These are phyloP conservation scores for Exophiala calicioides DNA, from an alignment of 2,329 filamentous ascomycete species.

Conservation along the genomic window DNA sequence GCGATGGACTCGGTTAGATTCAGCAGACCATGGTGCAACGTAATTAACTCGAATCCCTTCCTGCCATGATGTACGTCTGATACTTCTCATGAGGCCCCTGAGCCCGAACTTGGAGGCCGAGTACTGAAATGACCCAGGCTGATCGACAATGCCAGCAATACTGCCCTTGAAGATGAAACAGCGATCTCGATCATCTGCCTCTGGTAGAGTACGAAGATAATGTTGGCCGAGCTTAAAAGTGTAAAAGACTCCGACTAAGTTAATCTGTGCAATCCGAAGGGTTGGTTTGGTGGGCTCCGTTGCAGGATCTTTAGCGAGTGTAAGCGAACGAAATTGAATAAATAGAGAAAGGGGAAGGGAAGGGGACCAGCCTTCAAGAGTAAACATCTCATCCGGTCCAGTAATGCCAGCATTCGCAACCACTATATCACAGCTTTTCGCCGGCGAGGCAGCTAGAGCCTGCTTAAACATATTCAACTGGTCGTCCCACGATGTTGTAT, in stretches of 20 bases:
- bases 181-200: constrained; percentile 26
- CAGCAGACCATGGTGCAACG: too few relatives aligned
- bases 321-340: too few relatives aligned
- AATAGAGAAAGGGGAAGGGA: too few relatives aligned
- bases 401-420: constrained; percentile 43
- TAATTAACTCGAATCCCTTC: too few relatives aligned
- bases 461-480: constrained; percentile 45
- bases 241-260: constrained; percentile 46
- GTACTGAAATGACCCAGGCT: too few relatives aligned
- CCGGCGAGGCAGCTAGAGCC: constrained; percentile 40
- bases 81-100: too few relatives aligned
- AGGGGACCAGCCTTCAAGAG: too few relatives aligned
- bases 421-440: constrained; percentile 41
- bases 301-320: constrained; percentile 36
- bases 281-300: constrained; percentile 41
- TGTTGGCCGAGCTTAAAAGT: constrained; percentile 51
- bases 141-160: constrained; percentile 37
- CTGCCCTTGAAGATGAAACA: constrained; percentile 37
- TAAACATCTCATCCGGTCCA: constrained; percentile 42
- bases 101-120: too few relatives aligned
- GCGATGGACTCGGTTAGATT: too few relatives aligned
- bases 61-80: too few relatives aligned
- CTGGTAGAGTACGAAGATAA: constrained; percentile 41
- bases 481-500: constrained; percentile 48
- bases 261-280: constrained; percentile 45